Evolutionary conservation across 192 early-diverging fungal species (phyloP).

Genomic region (Entrophospora sp.): DNA sequence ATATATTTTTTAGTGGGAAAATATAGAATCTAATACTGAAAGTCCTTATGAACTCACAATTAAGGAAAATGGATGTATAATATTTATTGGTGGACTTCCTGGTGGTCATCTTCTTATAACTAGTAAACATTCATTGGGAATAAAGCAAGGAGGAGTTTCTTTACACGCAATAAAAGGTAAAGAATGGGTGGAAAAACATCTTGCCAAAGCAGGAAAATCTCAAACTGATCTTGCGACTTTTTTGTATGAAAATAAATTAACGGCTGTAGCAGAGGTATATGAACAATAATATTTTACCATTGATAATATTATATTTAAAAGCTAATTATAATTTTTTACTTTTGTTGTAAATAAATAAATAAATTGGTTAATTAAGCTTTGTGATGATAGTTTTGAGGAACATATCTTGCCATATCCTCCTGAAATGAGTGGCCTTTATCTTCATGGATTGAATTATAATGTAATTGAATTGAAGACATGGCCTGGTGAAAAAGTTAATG

Average conservation of each 20-base stretch:
- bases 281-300: slow-evolving; percentile 1
- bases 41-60: too few relatives aligned
- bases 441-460: too few relatives aligned
- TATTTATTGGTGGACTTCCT: slow-evolving; percentile 56
- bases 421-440: slow-evolving; percentile 70
- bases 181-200: slow-evolving; percentile 63
- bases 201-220: slow-evolving; percentile 44
- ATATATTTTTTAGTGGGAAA: slow-evolving; percentile 33
- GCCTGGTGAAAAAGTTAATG: slow-evolving; percentile 48
- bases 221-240: slow-evolving; percentile 59
- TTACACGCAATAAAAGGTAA: slow-evolving; percentile 58
- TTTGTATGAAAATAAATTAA: too few relatives aligned
- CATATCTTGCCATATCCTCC: slow-evolving; percentile 76
- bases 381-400: too few relatives aligned
- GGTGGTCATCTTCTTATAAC: slow-evolving; percentile 64
- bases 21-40: slow-evolving; percentile 49
- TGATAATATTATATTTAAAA: background rate
- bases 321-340: slow-evolving; percentile 79
- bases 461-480: slow-evolving; percentile 59
- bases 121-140: slow-evolving; percentile 73
- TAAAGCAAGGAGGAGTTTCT: slow-evolving; percentile 18
- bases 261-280: slow-evolving; percentile 73
- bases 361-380: too few relatives aligned
- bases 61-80: too few relatives aligned
- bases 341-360: slow-evolving; percentile 94